Conservation (phyloP, 352 stramenopile species). For the Thraustochytrium sp. region DNA sequence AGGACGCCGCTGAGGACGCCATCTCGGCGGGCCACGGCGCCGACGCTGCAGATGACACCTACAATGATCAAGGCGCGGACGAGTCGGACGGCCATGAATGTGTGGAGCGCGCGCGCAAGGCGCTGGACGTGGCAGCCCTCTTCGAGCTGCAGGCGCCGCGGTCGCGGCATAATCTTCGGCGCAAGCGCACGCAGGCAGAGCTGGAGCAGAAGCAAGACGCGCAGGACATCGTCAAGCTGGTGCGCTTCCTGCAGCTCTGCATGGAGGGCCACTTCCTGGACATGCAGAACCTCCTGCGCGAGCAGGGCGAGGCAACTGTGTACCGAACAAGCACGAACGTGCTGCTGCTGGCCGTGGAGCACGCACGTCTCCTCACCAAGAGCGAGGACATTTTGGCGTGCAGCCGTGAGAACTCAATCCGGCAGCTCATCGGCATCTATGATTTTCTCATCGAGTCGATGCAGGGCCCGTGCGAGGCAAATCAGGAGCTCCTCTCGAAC, state of each 20-base stretch:
- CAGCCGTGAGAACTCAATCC: neutral
- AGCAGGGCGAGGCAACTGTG: conserved; percentile 30
- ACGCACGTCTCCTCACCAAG: conserved; percentile 47
- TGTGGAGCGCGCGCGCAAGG: neutral
- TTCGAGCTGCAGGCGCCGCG: conserved; percentile 31
- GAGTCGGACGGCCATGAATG: neutral
- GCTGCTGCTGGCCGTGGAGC: conserved; percentile 40
- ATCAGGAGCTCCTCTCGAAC: conserved; percentile 47
- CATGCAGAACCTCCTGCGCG: conserved; percentile 48
- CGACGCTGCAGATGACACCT: neutral
- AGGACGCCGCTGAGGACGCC: no score
- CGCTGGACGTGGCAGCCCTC: neutral
- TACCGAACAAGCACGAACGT: conserved; percentile 44
- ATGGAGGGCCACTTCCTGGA: conserved; percentile 48
- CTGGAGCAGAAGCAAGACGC: neutral
- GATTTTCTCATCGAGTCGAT: conserved; percentile 49
- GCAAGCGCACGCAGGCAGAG: conserved; percentile 20
- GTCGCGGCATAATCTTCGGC: neutral
- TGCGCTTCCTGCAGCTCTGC: conserved; percentile 31
- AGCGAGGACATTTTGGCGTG: conserved; percentile 42
- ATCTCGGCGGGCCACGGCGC: neutral
- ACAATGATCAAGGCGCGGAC: neutral
- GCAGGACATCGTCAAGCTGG: conserved; percentile 8
- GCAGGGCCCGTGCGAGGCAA: conserved; percentile 46
- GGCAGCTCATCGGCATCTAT: conserved; percentile 42